Base-by-base conservation (phyloP, 2,329 filamentous ascomycete species). In the Reticulascus tulasneorum region DNA sequence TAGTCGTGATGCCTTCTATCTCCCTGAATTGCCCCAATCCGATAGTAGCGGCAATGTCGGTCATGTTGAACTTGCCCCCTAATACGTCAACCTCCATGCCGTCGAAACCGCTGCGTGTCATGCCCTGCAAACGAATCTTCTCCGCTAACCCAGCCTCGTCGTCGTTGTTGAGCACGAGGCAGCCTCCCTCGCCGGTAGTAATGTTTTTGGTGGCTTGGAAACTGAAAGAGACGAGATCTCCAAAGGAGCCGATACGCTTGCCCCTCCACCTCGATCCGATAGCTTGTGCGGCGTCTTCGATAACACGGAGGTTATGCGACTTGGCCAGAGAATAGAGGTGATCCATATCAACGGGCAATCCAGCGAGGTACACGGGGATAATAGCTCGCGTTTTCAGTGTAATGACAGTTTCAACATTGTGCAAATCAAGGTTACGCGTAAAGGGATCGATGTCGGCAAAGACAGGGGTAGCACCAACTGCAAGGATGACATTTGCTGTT, bases 391-490 rank as follows among this genome's bases (percentile, higher is more conserved):
- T 32, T 23, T 13, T 32, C 18, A 15, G 12, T n/a, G 19, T 22
- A 23, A 32, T 32, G 17, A 23, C 29, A 15, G 19, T 23, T 11
- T 32, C 29, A 19, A 32, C 20, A 12, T 23, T 13, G n/a, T 16
- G 23, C n/a, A 22, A 15, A n/a, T 32, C 29, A n/a, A 32, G 15
- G 20, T 32, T 32, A 20, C 23, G 23, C 21, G 29, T 32, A 11
- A 23, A n/a, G 13, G 13, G 23, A 7, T 32, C 29, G 20, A 32
- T 32, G 11, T 32, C 29, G 21, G 24, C 20, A 15, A 32, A 32
- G 12, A 29, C 27, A 12, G 27, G 27, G 16, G n/a, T 29, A 11
- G 27, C 27, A 3, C 27, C 27, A 9, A 16, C 11, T 16, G 12
- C 16, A 12, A 29, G 16, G 16, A 29, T 18, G 27, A 19, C 27